These are phyloP conservation scores for Psilocybe cyanescens DNA, from an alignment of 768 basidiomycete genomes.

Conservation along the genomic window DNA sequence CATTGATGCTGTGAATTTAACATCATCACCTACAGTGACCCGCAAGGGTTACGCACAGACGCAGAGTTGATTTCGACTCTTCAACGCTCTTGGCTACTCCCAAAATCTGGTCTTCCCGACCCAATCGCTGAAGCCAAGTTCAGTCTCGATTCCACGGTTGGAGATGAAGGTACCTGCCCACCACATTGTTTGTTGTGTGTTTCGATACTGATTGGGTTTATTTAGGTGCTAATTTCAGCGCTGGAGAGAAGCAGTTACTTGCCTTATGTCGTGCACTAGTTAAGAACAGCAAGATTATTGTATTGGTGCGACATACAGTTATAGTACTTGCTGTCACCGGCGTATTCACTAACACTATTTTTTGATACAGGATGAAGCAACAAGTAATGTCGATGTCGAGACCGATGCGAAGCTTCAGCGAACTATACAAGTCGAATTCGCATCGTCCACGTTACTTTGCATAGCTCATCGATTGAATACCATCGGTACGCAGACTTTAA, in stretches of 20 bases:
- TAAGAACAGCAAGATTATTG: slow-evolving; percentile 60
- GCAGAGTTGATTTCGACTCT: slow-evolving; percentile 65
- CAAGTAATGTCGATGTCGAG: slow-evolving; percentile 64
- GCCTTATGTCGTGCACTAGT: slow-evolving; percentile 65
- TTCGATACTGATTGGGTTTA: slow-evolving; percentile 52
- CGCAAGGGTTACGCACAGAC: slow-evolving; percentile 54
- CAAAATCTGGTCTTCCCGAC: slow-evolving; percentile 47
- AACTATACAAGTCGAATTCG: slow-evolving; percentile 68
- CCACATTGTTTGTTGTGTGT: neutral
- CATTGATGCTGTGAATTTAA: neutral
- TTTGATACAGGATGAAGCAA: slow-evolving; percentile 59
- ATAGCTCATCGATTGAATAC: slow-evolving; percentile 65
- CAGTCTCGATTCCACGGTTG: slow-evolving; percentile 61
- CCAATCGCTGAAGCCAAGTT: slow-evolving; percentile 64
- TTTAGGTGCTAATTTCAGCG: slow-evolving; percentile 62
- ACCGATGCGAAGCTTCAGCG: slow-evolving; percentile 65
- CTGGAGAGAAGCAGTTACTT: slow-evolving; percentile 69
- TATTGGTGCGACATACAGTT: slow-evolving; percentile 46
- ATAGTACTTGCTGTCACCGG: neutral
- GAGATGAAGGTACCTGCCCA: slow-evolving; percentile 53
- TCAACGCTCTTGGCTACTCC: slow-evolving; percentile 64
- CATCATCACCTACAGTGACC: slow-evolving; percentile 45
- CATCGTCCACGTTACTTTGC: slow-evolving; percentile 54
- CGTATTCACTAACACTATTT: neutral
- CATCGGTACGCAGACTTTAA: slow-evolving; percentile 40